A percentile compares a stretch with the other conserved stretches of the same genome.
Evolutionary conservation across 148 eudicot species (phyloP).

Genomic region (Vaccinium corymbosum): DNA sequence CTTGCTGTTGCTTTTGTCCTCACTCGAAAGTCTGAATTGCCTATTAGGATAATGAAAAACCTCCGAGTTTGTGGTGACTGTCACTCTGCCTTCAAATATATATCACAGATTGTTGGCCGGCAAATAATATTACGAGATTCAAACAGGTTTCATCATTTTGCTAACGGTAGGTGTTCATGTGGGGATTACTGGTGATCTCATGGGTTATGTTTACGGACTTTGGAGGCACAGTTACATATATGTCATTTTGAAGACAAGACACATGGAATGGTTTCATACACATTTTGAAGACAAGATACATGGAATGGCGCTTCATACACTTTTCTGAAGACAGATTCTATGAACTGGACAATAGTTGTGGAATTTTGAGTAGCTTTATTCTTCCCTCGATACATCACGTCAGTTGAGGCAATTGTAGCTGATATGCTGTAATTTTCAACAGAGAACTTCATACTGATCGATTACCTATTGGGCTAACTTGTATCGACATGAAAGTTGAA

Average conservation of each 20-base stretch:
- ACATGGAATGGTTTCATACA: neutral
- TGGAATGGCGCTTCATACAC: neutral
- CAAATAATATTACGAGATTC: constrained; percentile 62
- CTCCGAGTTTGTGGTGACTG: constrained; percentile 30
- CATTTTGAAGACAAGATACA: neutral
- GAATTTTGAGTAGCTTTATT: neutral
- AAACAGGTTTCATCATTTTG: constrained; percentile 18
- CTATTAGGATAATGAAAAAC: constrained; percentile 81
- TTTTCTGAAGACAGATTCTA: neutral
- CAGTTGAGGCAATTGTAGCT: neutral
- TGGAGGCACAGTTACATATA: neutral
- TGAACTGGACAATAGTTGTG: neutral
- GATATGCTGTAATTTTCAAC: neutral
- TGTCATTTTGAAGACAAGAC: neutral
- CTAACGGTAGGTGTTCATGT: constrained; percentile 47
- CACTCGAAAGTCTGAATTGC: constrained; percentile 47
- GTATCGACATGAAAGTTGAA: neutral
- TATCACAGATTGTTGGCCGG: constrained; percentile 54
- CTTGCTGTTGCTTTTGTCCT: constrained; percentile 82
- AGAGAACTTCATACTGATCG: neutral
- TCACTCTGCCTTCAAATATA: constrained; percentile 61
- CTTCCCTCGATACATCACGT: neutral
- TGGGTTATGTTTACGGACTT: neutral
- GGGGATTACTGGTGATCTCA: constrained; percentile 62
- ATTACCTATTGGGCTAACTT: neutral